A percentile compares a stretch with the other conserved stretches of the same genome.
Evolutionary conservation across 2,329 filamentous ascomycete species (phyloP).

Genomic region (Ascomycota sp.): DNA sequence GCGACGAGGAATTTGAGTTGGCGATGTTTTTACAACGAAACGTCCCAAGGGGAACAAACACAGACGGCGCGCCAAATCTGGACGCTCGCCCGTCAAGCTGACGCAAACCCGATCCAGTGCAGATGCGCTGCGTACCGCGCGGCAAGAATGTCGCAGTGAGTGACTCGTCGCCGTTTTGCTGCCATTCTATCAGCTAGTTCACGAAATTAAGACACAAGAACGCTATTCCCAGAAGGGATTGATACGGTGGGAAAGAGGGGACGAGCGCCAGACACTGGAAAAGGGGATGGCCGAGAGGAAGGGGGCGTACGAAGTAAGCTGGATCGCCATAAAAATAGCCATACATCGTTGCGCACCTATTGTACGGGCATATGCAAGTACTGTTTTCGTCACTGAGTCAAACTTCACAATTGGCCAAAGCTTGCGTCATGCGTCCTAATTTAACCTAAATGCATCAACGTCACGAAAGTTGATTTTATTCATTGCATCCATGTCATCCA

Average conservation of each 20-base stretch:
- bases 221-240: no score
- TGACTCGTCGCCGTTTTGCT: constrained; percentile 1
- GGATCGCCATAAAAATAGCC: not conserved
- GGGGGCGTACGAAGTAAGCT: not conserved
- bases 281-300: not conserved
- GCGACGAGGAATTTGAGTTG: no score
- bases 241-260: not conserved
- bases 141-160: not conserved
- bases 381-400: no score
- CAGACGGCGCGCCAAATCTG: constrained; percentile 1
- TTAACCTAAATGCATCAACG: no score
- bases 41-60: not conserved
- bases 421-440: no score
- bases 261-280: not conserved
- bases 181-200: not conserved
- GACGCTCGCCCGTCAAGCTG: not conserved
- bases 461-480: no score
- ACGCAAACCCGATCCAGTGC: not conserved
- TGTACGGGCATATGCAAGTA: not conserved
- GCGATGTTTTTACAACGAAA: not conserved
- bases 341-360: not conserved
- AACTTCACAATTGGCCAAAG: no score
- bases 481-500: no score
- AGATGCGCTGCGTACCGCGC: not conserved
- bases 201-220: not conserved